A percentile compares a stretch with the other conserved stretches of the same genome.
These are phyloP conservation scores for Oryza meyeriana DNA, from an alignment of 176 grass and related monocot genomes.

Conservation along the genomic window DNA sequence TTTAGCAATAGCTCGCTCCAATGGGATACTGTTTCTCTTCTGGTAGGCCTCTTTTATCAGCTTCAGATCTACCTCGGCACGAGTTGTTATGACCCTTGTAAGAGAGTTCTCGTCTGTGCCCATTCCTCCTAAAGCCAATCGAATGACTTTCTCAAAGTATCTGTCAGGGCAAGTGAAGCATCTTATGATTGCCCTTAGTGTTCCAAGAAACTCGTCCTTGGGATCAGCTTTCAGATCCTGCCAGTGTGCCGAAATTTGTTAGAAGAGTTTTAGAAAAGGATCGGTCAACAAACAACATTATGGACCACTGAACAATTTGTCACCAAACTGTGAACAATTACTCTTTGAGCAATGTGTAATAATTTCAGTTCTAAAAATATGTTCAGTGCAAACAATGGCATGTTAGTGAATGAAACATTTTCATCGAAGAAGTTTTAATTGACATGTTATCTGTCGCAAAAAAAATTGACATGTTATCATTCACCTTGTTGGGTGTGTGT, in stretches of 20 bases:
- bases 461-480: too few species aligned
- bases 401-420: neutral
- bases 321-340: neutral
- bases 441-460: too few species aligned
- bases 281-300: neutral
- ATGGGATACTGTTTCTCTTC: constrained; percentile 78
- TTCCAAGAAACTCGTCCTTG: constrained; percentile 71
- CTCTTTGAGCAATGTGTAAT: neutral
- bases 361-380: neutral
- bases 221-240: constrained; percentile 82
- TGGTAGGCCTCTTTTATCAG: constrained; percentile 69
- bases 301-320: neutral
- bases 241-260: neutral
- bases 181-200: constrained; percentile 61
- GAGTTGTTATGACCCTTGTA: constrained; percentile 73
- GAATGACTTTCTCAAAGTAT: constrained; percentile 78
- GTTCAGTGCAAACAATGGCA: neutral
- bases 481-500: neutral
- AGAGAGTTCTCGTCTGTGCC: constrained; percentile 80
- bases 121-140: constrained; percentile 51
- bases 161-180: constrained; percentile 75
- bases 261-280: constrained; percentile 7
- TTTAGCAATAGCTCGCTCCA: constrained; percentile 61
- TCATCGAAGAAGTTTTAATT: neutral
- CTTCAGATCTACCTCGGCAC: constrained; percentile 75